A percentile compares a stretch with the other conserved stretches of the same genome.
phyloP scores from a whole-genome alignment of 352 stramenopile genomes.

The Phytopythium boreale region DNA sequence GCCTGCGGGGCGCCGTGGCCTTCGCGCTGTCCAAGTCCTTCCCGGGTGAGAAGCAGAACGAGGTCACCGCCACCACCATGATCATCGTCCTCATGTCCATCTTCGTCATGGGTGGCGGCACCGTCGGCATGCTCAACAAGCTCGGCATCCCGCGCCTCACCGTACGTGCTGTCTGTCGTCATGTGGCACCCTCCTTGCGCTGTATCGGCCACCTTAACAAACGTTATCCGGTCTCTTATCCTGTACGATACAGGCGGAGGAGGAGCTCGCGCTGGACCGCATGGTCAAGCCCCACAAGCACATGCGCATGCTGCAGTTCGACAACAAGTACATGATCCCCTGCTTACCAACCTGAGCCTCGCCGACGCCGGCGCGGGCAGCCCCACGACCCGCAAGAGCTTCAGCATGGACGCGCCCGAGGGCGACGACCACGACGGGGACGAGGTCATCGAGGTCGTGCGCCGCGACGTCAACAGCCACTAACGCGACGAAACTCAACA shows the following conservation, averaged over 20 bases:
- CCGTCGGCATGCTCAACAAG: slow-evolving; percentile 83
- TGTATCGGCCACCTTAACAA: background rate
- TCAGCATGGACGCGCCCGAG: slow-evolving; percentile 32
- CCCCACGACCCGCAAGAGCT: slow-evolving; percentile 38
- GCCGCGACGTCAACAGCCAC: slow-evolving; percentile 54
- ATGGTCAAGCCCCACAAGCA: slow-evolving; percentile 77
- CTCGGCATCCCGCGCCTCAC: slow-evolving; percentile 85
- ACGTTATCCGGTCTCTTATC: background rate
- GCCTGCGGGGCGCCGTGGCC: slow-evolving; percentile 90
- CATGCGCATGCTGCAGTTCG: slow-evolving; percentile 79
- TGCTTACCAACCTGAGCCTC: slow-evolving; percentile 75
- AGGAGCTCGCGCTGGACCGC: slow-evolving; percentile 74
- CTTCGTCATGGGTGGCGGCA: slow-evolving; percentile 89
- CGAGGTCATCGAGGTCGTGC: slow-evolving; percentile 74
- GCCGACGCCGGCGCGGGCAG: slow-evolving; percentile 28
- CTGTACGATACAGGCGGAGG: slow-evolving; percentile 37
- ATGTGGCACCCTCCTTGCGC: background rate
- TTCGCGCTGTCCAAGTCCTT: slow-evolving; percentile 92
- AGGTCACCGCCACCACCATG: slow-evolving; percentile 90
- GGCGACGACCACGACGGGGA: slow-evolving; percentile 25
- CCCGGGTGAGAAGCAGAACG: slow-evolving; percentile 77
- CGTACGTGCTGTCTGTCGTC: slow-evolving; percentile 34
- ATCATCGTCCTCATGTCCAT: slow-evolving; percentile 91
- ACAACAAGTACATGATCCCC: slow-evolving; percentile 86
- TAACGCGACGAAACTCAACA: slow-evolving; percentile 10